Conservation (phyloP, 208 protist species). For the Angomonas deanei region DNA sequence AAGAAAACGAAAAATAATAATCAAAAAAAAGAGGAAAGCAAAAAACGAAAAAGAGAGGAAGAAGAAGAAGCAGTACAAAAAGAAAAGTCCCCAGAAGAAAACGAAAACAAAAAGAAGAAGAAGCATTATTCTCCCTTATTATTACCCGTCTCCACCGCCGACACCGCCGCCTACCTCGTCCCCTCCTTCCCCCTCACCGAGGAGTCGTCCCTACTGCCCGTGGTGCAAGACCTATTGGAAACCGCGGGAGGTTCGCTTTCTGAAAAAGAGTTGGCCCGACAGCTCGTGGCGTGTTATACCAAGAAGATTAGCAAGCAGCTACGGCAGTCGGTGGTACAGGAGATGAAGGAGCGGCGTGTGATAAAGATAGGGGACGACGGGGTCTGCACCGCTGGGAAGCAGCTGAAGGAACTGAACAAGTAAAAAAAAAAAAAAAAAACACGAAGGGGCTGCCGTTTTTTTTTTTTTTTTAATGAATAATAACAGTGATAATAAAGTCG, state of each 20-base stretch:
- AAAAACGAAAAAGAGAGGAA: neutral
- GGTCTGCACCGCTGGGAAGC: neutral
- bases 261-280: constrained; percentile 36
- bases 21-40: neutral
- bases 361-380: neutral
- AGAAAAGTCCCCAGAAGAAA: neutral
- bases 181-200: constrained; percentile 59
- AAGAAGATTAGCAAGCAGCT: constrained; percentile 60
- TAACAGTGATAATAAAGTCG: too few species aligned
- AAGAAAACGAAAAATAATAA: neutral
- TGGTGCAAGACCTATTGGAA: constrained; percentile 46
- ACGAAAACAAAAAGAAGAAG: neutral
- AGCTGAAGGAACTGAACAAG: neutral
- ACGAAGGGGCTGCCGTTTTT: too few species aligned
- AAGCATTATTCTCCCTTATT: constrained; percentile 28
- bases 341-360: too few species aligned
- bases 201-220: constrained; percentile 35
- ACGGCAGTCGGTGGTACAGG: too few species aligned
- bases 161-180: constrained; percentile 25
- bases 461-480: too few species aligned
- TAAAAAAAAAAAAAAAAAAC: too few species aligned
- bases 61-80: neutral
- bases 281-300: constrained; percentile 50
- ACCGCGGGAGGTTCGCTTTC: constrained; percentile 20
- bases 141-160: constrained; percentile 30